Evolutionary conservation across 306 rosid species (phyloP).

Genomic region (Cicer pinnatifidum): DNA sequence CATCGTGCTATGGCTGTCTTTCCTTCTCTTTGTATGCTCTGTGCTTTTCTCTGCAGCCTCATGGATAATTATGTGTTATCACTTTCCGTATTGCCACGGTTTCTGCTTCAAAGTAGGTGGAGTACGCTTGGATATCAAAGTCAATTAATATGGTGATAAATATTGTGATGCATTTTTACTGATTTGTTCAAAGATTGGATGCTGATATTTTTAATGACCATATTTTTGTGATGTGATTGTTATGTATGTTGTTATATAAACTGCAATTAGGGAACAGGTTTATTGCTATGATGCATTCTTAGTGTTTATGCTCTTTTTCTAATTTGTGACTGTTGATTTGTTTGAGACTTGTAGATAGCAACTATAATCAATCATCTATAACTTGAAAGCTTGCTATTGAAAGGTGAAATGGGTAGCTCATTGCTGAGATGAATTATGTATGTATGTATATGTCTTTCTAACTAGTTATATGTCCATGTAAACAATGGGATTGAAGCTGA

Average conservation of each 20-base stretch:
- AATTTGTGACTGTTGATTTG: neutral
- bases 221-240: constrained; percentile 19
- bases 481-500: neutral
- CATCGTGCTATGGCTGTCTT: neutral
- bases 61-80: neutral
- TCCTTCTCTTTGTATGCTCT: constrained; percentile 18
- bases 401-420: constrained; percentile 1
- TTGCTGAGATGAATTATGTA: neutral
- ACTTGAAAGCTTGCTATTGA: neutral
- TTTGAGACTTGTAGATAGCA: neutral
- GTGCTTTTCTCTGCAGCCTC: constrained; percentile 29
- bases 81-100: neutral
- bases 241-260: neutral
- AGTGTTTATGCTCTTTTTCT: neutral
- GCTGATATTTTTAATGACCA: constrained; percentile 8
- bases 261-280: constrained; percentile 15
- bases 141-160: neutral
- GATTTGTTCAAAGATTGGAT: neutral
- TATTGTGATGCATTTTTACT: constrained; percentile 21
- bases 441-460: too few species aligned
- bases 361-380: neutral
- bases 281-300: constrained; percentile 17
- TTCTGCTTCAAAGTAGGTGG: constrained; percentile 4
- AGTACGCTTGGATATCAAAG: constrained; percentile 5
- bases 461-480: too few species aligned